Evolutionary conservation across 805 yeast species (phyloP).

Genomic region (Ogataea minuta): DNA sequence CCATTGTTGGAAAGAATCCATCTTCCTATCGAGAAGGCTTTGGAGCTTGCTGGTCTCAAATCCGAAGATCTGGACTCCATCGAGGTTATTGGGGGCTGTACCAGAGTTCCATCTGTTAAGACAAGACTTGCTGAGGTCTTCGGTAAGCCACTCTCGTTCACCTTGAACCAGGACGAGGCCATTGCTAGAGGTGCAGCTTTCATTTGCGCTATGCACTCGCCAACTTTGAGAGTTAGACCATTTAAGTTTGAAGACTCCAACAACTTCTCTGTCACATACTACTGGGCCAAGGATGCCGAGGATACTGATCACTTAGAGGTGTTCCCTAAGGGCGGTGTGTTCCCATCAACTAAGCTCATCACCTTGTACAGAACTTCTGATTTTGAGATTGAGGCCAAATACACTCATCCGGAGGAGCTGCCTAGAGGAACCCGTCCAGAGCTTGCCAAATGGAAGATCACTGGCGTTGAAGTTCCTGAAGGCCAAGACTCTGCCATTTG

Average conservation of each 20-base stretch:
- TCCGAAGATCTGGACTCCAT: constrained; percentile 80
- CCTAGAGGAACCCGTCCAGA: constrained; percentile 65
- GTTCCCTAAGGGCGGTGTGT: constrained; percentile 88
- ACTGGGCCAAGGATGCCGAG: constrained; percentile 91
- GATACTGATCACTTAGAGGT: constrained; percentile 93
- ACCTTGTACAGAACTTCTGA: constrained; percentile 90
- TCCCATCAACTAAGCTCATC: constrained; percentile 94
- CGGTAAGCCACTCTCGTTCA: constrained; percentile 83
- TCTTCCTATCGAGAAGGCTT: constrained; percentile 77
- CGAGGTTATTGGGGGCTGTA: constrained; percentile 97
- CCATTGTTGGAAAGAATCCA: constrained; percentile 78
- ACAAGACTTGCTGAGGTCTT: constrained; percentile 74
- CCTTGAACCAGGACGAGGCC: constrained; percentile 98
- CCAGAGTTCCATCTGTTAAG: constrained; percentile 95
- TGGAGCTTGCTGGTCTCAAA: constrained; percentile 72
- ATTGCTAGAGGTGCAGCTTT: constrained; percentile 99
- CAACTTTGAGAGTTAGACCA: constrained; percentile 97
- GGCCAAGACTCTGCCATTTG: constrained; percentile 79
- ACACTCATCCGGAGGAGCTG: constrained; percentile 70
- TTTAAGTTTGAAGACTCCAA: constrained; percentile 96
- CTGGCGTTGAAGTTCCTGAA: constrained; percentile 78
- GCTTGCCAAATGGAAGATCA: constrained; percentile 82
- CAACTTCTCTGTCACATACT: constrained; percentile 88
- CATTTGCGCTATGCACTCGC: constrained; percentile 98
- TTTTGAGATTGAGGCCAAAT: constrained; percentile 81